A percentile compares a stretch with the other conserved stretches of the same genome.
Evolutionary conservation across 1,284 basidiomycete genomes (phyloP).

Genomic region (Boletus mariae): DNA sequence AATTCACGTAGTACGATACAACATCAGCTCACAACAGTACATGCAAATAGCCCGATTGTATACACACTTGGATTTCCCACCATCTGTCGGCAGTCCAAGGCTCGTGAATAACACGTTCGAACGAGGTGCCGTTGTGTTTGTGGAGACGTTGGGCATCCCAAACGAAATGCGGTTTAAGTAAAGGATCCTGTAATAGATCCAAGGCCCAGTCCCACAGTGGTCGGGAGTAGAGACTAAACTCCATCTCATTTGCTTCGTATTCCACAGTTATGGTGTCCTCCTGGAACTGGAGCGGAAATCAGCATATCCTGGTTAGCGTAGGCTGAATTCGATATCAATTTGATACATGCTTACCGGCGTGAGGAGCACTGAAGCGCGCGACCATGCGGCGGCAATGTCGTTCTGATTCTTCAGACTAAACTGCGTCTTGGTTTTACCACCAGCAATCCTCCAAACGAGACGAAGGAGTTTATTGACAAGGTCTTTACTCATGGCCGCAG

Average conservation of each 20-base stretch:
- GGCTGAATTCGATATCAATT: neutral
- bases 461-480: neutral
- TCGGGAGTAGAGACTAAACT: neutral
- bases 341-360: neutral
- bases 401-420: neutral
- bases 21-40: neutral
- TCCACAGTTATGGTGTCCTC: neutral
- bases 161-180: slow-evolving; percentile 12
- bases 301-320: neutral
- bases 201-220: slow-evolving; percentile 29
- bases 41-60: neutral
- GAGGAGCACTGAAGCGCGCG: neutral
- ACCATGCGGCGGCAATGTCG: neutral
- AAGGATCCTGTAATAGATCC: slow-evolving; percentile 20
- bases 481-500: neutral
- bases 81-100: neutral
- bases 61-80: neutral
- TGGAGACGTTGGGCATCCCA: neutral
- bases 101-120: neutral
- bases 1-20: neutral
- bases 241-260: neutral
- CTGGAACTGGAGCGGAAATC: neutral
- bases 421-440: neutral
- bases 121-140: neutral
- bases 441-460: neutral